A percentile compares a stretch with the other conserved stretches of the same genome.
These are phyloP conservation scores for Niebla homalea DNA, from an alignment of 495 filamentous ascomycete genomes.

Conservation along the genomic window DNA sequence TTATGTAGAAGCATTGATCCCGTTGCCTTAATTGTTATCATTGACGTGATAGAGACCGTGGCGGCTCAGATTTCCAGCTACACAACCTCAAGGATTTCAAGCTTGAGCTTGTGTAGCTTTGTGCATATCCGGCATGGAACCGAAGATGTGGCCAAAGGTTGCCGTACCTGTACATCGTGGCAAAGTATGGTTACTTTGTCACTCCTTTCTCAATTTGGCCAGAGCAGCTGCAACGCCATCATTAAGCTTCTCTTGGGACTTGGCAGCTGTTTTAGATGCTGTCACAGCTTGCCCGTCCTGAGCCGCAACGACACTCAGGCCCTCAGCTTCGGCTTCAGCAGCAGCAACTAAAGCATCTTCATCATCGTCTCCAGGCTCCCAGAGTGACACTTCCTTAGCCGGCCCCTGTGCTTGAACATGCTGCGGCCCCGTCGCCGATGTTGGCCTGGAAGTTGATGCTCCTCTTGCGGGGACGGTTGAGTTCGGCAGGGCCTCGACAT, in stretches of 20 bases:
- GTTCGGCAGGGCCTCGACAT: conserved; percentile 28
- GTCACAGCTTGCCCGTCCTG: neutral
- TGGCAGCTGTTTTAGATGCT: conserved; percentile 12
- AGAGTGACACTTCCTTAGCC: conserved; percentile 19
- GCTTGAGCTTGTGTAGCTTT: too few species aligned
- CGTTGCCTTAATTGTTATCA: too few species aligned
- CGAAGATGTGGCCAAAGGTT: too few species aligned
- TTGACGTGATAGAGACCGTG: too few species aligned
- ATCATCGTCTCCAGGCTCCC: conserved; percentile 22
- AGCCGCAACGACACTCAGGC: neutral
- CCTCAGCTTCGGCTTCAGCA: conserved; percentile 27
- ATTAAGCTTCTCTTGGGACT: conserved; percentile 27
- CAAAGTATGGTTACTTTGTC: neutral
- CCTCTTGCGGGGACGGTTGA: conserved; percentile 19
- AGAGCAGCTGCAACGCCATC: conserved; percentile 46
- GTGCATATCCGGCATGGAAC: too few species aligned
- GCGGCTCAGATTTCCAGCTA: too few species aligned
- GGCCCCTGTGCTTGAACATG: conserved; percentile 15
- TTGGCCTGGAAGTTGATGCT: conserved; percentile 12
- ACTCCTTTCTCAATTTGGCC: conserved; percentile 34
- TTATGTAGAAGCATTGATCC: too few species aligned
- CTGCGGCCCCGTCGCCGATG: conserved; percentile 15
- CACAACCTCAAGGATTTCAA: too few species aligned
- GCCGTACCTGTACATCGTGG: too few species aligned
- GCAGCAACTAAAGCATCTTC: conserved; percentile 30